phyloP scores from a whole-genome alignment of 139 green algal species.

The Closterium sp. region DNA sequence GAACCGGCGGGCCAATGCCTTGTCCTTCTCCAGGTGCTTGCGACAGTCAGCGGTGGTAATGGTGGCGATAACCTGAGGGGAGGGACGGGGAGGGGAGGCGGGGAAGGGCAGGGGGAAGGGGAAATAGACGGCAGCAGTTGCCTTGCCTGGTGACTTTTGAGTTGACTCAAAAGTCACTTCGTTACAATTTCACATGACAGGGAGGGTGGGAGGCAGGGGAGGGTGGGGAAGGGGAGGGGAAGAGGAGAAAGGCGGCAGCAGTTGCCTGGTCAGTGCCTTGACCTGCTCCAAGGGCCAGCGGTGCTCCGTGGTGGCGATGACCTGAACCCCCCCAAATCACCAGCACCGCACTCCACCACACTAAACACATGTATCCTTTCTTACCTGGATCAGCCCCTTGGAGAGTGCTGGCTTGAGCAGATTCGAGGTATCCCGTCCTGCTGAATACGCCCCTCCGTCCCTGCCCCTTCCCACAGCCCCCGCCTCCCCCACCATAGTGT shows the following conservation, averaged over 20 bases:
- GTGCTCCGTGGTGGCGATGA: background rate
- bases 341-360: background rate
- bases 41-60: slow-evolving; percentile 89
- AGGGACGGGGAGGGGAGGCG: slow-evolving; percentile 51
- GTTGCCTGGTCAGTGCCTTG: background rate
- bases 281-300: background rate
- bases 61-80: slow-evolving; percentile 54
- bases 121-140: background rate
- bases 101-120: background rate
- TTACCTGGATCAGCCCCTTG: slow-evolving; percentile 50
- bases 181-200: background rate
- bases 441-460: slow-evolving; percentile 42
- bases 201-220: background rate
- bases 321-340: background rate
- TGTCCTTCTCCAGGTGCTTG: slow-evolving; percentile 93
- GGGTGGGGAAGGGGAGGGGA: background rate
- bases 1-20: slow-evolving; percentile 78
- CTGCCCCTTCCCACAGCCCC: slow-evolving; percentile 44
- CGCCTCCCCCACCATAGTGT: slow-evolving; percentile 57
- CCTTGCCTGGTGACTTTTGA: background rate
- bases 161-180: background rate
- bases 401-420: slow-evolving; percentile 82
- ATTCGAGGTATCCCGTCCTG: slow-evolving; percentile 73
- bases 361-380: background rate
- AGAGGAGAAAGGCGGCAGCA: too few relatives aligned